phyloP scores from a whole-genome alignment of 78 protist genomes.

The Mastigamoeba balamuthi region DNA sequence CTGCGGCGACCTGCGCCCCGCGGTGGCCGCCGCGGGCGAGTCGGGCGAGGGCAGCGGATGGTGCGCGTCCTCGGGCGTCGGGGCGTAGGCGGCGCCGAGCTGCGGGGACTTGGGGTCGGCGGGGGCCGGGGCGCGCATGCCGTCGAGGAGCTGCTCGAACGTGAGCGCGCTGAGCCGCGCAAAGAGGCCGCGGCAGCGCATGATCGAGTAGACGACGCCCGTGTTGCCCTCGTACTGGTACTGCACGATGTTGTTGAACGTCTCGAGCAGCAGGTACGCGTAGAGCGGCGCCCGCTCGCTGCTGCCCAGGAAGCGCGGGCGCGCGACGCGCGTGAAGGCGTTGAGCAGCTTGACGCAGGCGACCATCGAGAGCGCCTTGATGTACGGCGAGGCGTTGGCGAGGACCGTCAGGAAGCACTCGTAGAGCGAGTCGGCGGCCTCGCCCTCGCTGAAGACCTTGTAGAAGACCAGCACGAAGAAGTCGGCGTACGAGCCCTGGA shows the following conservation, averaged over 20 bases:
- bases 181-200: constrained; percentile 35
- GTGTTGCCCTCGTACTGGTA: constrained; percentile 71
- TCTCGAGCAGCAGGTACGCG: constrained; percentile 36
- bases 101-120: neutral
- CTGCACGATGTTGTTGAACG: constrained; percentile 55
- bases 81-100: too few species aligned
- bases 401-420: constrained; percentile 51
- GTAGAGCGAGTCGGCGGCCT: constrained; percentile 12
- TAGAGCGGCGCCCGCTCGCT: constrained; percentile 4
- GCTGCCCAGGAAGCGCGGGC: neutral
- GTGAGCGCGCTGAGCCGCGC: constrained; percentile 17
- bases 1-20: neutral
- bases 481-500: constrained; percentile 11
- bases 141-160: neutral
- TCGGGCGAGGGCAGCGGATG: neutral
- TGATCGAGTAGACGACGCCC: constrained; percentile 39
- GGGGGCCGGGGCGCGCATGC: neutral
- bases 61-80: too few species aligned
- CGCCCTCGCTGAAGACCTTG: constrained; percentile 14
- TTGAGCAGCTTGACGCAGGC: constrained; percentile 47
- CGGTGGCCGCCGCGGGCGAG: neutral
- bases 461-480: constrained; percentile 25
- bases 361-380: constrained; percentile 53
- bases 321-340: constrained; percentile 16
- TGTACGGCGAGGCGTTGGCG: constrained; percentile 60